phyloP scores from a whole-genome alignment of 345 rosid genomes.

The Salix brachista region DNA sequence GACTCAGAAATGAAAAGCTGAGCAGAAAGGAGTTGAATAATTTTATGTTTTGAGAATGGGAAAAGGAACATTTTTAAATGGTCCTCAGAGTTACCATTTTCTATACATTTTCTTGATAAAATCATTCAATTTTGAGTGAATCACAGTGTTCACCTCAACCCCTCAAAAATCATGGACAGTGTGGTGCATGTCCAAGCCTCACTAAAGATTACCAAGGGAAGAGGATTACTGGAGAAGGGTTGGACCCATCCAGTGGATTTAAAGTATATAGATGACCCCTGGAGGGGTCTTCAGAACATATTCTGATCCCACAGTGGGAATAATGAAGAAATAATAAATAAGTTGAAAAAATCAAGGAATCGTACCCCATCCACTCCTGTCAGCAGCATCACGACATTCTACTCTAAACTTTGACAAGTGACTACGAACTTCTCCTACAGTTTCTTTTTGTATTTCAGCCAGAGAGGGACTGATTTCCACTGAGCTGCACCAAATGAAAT shows the following conservation, averaged over 20 bases:
- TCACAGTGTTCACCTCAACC: not conserved
- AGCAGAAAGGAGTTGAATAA: too few species aligned
- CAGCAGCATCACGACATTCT: slow-evolving; percentile 90
- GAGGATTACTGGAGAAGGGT: not conserved
- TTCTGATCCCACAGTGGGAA: not conserved
- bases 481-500: slow-evolving; percentile 50
- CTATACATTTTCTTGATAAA: too few species aligned
- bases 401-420: slow-evolving; percentile 80
- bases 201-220: not conserved
- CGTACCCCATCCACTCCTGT: slow-evolving; percentile 84
- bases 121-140: too few species aligned
- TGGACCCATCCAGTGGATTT: not conserved
- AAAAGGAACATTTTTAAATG: too few species aligned
- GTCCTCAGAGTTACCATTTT: too few species aligned
- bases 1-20: too few species aligned
- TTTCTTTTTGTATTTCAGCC: slow-evolving; percentile 78
- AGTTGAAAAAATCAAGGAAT: not conserved
- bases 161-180: not conserved
- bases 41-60: too few species aligned
- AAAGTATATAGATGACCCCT: not conserved
- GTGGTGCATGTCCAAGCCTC: not conserved
- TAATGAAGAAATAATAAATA: not conserved
- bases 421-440: slow-evolving; percentile 78
- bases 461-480: slow-evolving; percentile 93
- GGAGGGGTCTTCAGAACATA: not conserved